These are phyloP conservation scores for Monosporascus cannonballus DNA, from an alignment of 2,329 filamentous ascomycete genomes.

Conservation along the genomic window DNA sequence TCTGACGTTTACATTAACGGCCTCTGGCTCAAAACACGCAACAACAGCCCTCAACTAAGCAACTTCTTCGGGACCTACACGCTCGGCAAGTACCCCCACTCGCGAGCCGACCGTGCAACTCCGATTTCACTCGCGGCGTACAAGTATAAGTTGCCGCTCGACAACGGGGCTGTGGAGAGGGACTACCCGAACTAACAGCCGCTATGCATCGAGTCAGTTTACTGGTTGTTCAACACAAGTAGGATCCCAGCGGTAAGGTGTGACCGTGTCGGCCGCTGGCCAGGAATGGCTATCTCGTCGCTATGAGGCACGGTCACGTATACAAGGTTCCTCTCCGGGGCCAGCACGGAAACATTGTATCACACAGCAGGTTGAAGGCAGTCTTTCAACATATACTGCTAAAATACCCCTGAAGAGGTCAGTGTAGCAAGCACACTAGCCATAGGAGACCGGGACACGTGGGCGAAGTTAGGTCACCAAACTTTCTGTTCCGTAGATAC, in stretches of 20 bases:
- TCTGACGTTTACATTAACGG: not conserved
- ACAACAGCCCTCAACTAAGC: not conserved
- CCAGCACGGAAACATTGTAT: not conserved
- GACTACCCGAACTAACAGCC: slow-evolving; percentile 3
- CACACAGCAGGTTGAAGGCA: slow-evolving; percentile 1
- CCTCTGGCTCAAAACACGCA: not conserved
- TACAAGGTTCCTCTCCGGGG: slow-evolving; percentile 4
- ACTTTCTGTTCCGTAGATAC: not conserved
- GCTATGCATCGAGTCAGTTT: slow-evolving; percentile 3
- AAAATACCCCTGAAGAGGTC: not conserved
- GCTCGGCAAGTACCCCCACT: slow-evolving; percentile 1
- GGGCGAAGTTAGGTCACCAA: not conserved
- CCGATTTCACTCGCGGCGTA: slow-evolving; percentile 1
- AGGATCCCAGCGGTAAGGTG: not conserved
- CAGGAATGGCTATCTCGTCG: slow-evolving; percentile 4
- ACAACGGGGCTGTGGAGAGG: slow-evolving; percentile 2
- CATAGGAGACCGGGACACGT: slow-evolving; percentile 4
- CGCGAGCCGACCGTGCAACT: slow-evolving; percentile 6
- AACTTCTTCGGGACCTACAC: not conserved
- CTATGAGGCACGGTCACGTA: slow-evolving; percentile 4
- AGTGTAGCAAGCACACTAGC: slow-evolving; percentile 2
- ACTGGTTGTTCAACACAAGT: slow-evolving; percentile 7
- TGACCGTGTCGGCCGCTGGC: slow-evolving; percentile 4
- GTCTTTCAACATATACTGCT: slow-evolving; percentile 4
- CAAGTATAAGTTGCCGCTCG: slow-evolving; percentile 2